Evolutionary conservation across 805 yeast species (phyloP).

Genomic region (Brettanomyces custersianus): DNA sequence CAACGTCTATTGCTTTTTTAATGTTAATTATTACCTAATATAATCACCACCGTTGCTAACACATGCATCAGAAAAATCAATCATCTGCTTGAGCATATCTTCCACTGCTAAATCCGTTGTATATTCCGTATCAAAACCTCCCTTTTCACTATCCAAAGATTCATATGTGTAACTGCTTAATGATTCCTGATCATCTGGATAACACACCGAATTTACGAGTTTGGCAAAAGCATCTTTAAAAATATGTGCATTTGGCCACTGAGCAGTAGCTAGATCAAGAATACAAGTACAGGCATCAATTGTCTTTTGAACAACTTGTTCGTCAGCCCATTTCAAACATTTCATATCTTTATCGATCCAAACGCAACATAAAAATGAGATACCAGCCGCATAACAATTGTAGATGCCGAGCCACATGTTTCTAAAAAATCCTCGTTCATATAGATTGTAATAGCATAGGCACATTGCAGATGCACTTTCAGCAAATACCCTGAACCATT

Average conservation of each 20-base stretch:
- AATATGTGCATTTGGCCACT: slow-evolving; percentile 17
- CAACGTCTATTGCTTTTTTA: neutral
- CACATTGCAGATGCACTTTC: slow-evolving; percentile 24
- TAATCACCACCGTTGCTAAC: no score
- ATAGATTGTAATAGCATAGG: slow-evolving; percentile 20
- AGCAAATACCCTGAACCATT: slow-evolving; percentile 27
- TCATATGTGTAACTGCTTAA: no score
- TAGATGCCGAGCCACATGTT: slow-evolving; percentile 27
- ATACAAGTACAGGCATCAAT: slow-evolving; percentile 22
- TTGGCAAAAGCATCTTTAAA: slow-evolving; percentile 24
- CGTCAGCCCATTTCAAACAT: slow-evolving; percentile 19
- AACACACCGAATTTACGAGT: slow-evolving; percentile 14
- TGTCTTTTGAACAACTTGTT: slow-evolving; percentile 21
- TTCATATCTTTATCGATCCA: slow-evolving; percentile 22
- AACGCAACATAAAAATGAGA: slow-evolving; percentile 24
- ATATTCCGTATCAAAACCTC: no score
- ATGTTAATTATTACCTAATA: no score
- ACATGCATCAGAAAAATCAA: no score
- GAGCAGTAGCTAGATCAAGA: slow-evolving; percentile 23
- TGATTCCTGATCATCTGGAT: no score
- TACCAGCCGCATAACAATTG: slow-evolving; percentile 23
- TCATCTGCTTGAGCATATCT: no score
- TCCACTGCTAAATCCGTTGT: no score
- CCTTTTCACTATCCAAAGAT: no score
- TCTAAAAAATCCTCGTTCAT: slow-evolving; percentile 17